Evolutionary conservation across 495 filamentous ascomycete species (phyloP).

Genomic region (Pyrenopolyporus hunteri): DNA sequence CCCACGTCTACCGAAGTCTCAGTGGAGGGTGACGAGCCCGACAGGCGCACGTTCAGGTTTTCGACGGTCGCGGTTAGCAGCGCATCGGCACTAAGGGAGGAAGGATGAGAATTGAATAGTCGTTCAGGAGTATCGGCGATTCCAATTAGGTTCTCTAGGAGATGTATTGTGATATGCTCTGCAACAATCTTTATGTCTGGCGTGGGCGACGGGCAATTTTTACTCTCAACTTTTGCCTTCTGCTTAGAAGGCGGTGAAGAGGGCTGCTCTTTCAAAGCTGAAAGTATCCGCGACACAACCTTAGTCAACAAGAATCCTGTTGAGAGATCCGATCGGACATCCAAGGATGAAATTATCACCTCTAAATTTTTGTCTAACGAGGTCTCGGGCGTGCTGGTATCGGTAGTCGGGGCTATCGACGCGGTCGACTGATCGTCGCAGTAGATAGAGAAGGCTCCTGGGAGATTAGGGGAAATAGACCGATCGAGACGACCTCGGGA

Average conservation of each 20-base stretch:
- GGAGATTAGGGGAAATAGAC: slow-evolving; percentile 55
- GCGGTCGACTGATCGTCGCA: slow-evolving; percentile 42
- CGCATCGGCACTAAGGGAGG: slow-evolving; percentile 50
- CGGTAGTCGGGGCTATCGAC: slow-evolving; percentile 21
- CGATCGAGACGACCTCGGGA: slow-evolving; percentile 22
- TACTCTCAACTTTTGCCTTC: slow-evolving; percentile 29
- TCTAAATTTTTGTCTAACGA: slow-evolving; percentile 52
- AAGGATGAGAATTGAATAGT: slow-evolving; percentile 40
- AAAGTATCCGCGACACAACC: slow-evolving; percentile 60
- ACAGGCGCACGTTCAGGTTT: slow-evolving; percentile 50
- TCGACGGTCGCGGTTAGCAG: slow-evolving; percentile 58
- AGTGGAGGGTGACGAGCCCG: slow-evolving; percentile 37
- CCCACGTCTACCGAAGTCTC: slow-evolving; percentile 59
- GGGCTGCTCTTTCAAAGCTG: slow-evolving; percentile 47
- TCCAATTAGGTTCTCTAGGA: slow-evolving; percentile 67
- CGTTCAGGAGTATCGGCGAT: slow-evolving; percentile 48
- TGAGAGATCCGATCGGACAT: slow-evolving; percentile 69
- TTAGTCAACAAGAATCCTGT: slow-evolving; percentile 70
- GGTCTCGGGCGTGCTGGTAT: neutral
- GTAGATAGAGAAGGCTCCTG: slow-evolving; percentile 62
- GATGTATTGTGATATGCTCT: slow-evolving; percentile 63
- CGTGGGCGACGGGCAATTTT: slow-evolving; percentile 34
- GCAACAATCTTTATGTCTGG: slow-evolving; percentile 58
- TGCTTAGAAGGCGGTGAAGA: slow-evolving; percentile 22
- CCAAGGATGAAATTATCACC: slow-evolving; percentile 61